Conservation (phyloP, 768 basidiomycete genomes). For the Ephemerocybe angulata region DNA sequence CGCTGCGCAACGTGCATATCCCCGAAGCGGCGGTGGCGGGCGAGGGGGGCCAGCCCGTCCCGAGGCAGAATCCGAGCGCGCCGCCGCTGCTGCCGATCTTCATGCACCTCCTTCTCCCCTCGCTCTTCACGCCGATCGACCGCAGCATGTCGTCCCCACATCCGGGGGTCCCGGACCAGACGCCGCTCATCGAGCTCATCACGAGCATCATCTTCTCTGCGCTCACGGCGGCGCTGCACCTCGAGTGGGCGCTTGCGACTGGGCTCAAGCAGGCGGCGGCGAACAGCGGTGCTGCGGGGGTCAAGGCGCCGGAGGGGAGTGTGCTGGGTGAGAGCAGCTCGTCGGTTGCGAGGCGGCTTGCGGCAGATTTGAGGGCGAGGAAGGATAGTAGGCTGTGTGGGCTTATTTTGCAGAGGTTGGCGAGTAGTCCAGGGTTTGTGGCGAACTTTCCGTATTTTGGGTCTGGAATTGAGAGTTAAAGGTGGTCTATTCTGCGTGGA, state of each 20-base stretch:
- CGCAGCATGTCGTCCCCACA: too few relatives aligned
- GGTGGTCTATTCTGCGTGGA: constrained; percentile 11
- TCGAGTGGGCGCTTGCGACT: constrained; percentile 61
- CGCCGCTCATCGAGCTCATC: constrained; percentile 57
- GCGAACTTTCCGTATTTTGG: constrained; percentile 72
- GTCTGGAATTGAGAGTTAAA: constrained; percentile 31
- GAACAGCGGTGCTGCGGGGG: not conserved
- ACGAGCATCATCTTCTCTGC: constrained; percentile 62
- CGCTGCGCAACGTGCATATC: constrained; percentile 28
- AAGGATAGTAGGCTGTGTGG: constrained; percentile 48
- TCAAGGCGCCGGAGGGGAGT: constrained; percentile 25
- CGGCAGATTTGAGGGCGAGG: constrained; percentile 53
- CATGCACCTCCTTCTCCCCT: constrained; percentile 62
- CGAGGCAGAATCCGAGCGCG: constrained; percentile 24
- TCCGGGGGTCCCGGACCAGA: constrained; percentile 49
- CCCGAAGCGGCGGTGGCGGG: not conserved
- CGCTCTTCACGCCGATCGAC: constrained; percentile 55
- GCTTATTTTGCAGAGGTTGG: constrained; percentile 55
- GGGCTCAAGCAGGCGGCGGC: not conserved
- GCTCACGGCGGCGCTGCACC: constrained; percentile 62
- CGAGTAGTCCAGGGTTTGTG: constrained; percentile 60
- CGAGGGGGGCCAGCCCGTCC: not conserved
- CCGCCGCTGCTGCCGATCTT: constrained; percentile 75
- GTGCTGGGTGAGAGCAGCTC: constrained; percentile 62
- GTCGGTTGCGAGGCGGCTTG: constrained; percentile 63